phyloP scores from a whole-genome alignment of 441 rosid species.

The Adansonia grandidieri region DNA sequence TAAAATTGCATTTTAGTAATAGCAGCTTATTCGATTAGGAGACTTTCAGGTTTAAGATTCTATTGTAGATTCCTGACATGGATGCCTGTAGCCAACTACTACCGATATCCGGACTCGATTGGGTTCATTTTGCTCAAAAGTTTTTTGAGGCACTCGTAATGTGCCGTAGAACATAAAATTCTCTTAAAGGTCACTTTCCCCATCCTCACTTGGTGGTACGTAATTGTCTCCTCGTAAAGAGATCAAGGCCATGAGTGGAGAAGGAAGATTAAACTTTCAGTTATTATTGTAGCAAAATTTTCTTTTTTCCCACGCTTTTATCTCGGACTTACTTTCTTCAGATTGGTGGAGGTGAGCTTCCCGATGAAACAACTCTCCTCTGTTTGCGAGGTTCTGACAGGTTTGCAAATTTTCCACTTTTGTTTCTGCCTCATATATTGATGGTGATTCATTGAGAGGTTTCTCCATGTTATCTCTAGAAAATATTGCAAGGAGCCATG shows the following conservation, averaged over 20 bases:
- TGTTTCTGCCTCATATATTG: slow-evolving; percentile 14
- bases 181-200: background rate
- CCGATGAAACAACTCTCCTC: slow-evolving; percentile 82
- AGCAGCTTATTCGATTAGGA: slow-evolving; percentile 12
- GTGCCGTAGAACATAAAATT: background rate
- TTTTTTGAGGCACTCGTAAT: background rate
- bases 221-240: background rate
- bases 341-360: slow-evolving; percentile 90
- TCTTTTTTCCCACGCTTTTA: slow-evolving; percentile 23
- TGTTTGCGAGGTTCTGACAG: slow-evolving; percentile 97
- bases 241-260: slow-evolving; percentile 9
- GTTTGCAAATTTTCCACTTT: slow-evolving; percentile 44
- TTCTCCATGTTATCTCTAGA: slow-evolving; percentile 11
- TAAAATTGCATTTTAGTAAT: background rate
- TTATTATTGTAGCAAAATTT: background rate
- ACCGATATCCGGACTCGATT: no score
- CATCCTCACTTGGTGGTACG: background rate
- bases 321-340: slow-evolving; percentile 45
- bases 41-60: background rate
- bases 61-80: background rate
- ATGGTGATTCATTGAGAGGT: slow-evolving; percentile 11
- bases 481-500: slow-evolving; percentile 8
- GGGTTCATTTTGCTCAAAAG: background rate
- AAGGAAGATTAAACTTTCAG: background rate
- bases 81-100: background rate